Conservation (phyloP, 2,329 filamentous ascomycete species). For the Fonsecaea multimorphosa region DNA sequence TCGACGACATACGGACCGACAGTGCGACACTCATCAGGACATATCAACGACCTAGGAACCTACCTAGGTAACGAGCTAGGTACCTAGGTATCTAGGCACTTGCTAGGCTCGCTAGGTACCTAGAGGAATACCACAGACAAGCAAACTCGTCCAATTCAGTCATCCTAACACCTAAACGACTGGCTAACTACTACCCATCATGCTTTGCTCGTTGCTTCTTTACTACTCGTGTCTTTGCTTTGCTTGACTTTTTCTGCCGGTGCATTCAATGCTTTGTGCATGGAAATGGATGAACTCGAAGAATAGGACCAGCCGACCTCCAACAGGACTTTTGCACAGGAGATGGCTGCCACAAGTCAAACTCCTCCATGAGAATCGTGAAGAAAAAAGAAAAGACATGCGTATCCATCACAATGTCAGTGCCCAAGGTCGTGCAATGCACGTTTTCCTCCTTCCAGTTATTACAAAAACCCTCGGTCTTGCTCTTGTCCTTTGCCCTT, state of each 20-base stretch:
- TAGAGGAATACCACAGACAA: too few species aligned
- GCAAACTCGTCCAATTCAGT: neutral
- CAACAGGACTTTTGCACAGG: slow-evolving; percentile 11
- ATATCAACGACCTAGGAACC: too few species aligned
- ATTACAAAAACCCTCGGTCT: slow-evolving; percentile 32
- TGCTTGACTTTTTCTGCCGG: slow-evolving; percentile 3
- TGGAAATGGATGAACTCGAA: slow-evolving; percentile 14
- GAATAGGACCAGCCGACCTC: slow-evolving; percentile 14
- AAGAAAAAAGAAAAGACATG: slow-evolving; percentile 21
- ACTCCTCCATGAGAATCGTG: slow-evolving; percentile 34
- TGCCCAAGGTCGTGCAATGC: slow-evolving; percentile 3
- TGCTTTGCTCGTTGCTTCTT: slow-evolving; percentile 7
- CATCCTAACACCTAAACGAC: neutral
- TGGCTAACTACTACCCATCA: slow-evolving; percentile 1
- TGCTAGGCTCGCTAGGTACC: too few species aligned
- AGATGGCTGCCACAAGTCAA: slow-evolving; percentile 14
- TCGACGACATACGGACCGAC: too few species aligned
- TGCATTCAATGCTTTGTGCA: slow-evolving; percentile 13
- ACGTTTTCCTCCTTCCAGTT: slow-evolving; percentile 10
- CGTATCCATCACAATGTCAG: slow-evolving; percentile 20
- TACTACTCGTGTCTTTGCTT: slow-evolving; percentile 4
- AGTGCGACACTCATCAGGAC: too few species aligned
- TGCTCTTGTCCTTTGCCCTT: slow-evolving; percentile 14
- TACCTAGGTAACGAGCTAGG: too few species aligned
- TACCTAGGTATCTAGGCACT: too few species aligned